Evolutionary conservation across 1,284 basidiomycete species (phyloP).

Genomic region (Coniferiporia weirii): DNA sequence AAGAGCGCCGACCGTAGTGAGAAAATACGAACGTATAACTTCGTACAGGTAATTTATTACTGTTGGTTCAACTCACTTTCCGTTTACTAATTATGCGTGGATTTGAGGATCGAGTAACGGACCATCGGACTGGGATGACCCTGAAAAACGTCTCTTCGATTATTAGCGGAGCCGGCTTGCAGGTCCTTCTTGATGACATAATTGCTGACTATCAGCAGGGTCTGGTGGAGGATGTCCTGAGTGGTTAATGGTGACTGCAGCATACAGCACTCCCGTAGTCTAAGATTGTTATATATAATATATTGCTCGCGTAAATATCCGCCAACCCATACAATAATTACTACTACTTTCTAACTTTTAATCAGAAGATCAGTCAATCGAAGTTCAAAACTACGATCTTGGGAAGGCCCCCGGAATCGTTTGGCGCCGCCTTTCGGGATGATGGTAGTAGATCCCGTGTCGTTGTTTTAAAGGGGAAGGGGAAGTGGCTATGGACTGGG

Average conservation of each 20-base stretch:
- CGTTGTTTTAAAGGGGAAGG: conserved; percentile 27
- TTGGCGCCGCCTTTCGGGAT: conserved; percentile 61
- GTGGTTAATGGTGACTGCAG: conserved; percentile 14
- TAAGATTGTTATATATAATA: not conserved
- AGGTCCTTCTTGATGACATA: conserved; percentile 59
- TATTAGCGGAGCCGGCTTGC: conserved; percentile 74
- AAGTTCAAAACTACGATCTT: conserved; percentile 1
- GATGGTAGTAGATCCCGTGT: conserved; percentile 71
- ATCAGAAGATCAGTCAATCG: not conserved
- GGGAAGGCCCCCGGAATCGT: conserved; percentile 49
- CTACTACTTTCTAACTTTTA: not conserved
- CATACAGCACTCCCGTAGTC: not conserved
- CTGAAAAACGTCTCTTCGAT: conserved; percentile 70
- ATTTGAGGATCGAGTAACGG: conserved; percentile 80
- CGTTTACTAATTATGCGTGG: not conserved
- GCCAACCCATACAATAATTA: no score
- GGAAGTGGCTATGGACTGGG: conserved; percentile 11
- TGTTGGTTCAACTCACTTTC: not conserved
- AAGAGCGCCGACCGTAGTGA: conserved; percentile 81
- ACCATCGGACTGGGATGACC: conserved; percentile 81
- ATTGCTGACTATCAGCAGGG: conserved; percentile 59
- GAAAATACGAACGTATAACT: conserved; percentile 93
- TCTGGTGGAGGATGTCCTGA: conserved; percentile 63
- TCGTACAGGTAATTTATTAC: conserved; percentile 57
- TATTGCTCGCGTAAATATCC: not conserved